Evolutionary conservation across 2,329 filamentous ascomycete species (phyloP).

Genomic region (Sordariomycetes sp.): DNA sequence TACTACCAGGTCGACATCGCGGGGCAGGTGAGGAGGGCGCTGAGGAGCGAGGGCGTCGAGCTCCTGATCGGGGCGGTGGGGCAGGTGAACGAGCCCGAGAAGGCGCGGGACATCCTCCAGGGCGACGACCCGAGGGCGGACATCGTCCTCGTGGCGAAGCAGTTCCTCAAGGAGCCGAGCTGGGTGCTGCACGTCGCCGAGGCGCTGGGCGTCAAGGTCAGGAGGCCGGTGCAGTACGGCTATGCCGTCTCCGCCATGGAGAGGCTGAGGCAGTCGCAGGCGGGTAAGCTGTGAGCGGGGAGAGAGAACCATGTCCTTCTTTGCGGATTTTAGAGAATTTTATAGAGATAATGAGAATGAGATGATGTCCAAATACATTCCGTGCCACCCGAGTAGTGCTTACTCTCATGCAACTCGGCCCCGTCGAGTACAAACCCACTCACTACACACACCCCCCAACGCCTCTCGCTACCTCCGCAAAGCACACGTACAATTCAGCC

Average conservation of each 20-base stretch:
- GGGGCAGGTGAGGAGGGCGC: slow-evolving; percentile 55
- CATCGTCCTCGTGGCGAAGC: slow-evolving; percentile 61
- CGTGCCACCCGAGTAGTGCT: neutral
- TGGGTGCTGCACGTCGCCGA: slow-evolving; percentile 65
- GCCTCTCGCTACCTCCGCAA: neutral
- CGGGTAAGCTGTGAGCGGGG: neutral
- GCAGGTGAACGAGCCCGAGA: slow-evolving; percentile 55
- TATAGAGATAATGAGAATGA: neutral
- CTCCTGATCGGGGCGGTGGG: slow-evolving; percentile 68
- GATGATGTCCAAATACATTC: neutral
- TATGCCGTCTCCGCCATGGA: slow-evolving; percentile 14
- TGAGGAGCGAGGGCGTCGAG: slow-evolving; percentile 34
- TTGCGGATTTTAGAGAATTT: neutral
- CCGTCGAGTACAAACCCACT: too few relatives aligned
- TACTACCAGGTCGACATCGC: slow-evolving; percentile 69
- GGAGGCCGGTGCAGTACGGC: slow-evolving; percentile 59
- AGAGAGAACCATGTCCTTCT: neutral
- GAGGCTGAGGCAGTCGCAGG: neutral
- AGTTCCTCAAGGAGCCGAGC: slow-evolving; percentile 74
- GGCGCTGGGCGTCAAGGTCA: slow-evolving; percentile 58
- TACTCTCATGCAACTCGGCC: neutral
- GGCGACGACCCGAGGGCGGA: slow-evolving; percentile 39
- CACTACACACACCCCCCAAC: too few relatives aligned
- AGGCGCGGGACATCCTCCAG: slow-evolving; percentile 51
- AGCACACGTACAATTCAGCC: neutral